Evolutionary conservation across 192 early-diverging fungal species (phyloP).

Genomic region (Gorgonomyces haynaldii): DNA sequence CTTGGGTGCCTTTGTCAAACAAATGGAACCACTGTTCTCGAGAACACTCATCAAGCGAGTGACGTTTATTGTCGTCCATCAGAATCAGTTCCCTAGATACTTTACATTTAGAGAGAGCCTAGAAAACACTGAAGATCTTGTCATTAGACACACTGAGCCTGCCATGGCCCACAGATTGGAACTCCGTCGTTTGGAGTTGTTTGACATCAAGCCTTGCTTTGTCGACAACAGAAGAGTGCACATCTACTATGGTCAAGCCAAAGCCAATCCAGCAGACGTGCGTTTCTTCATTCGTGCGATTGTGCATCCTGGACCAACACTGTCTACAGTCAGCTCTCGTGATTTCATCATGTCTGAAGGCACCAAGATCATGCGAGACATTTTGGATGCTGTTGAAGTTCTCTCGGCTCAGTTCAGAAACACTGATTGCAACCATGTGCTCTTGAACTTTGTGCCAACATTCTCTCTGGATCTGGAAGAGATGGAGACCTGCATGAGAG

Average conservation of each 20-base stretch:
- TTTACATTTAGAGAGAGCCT: slow-evolving; percentile 89
- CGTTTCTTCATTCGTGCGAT: slow-evolving; percentile 97
- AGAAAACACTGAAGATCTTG: slow-evolving; percentile 78
- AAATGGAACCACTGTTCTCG: slow-evolving; percentile 50
- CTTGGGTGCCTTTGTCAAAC: slow-evolving; percentile 52
- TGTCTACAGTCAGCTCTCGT: slow-evolving; percentile 69
- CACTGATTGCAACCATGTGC: slow-evolving; percentile 97
- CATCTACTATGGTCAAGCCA: slow-evolving; percentile 89
- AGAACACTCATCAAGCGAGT: slow-evolving; percentile 72
- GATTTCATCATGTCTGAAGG: slow-evolving; percentile 93
- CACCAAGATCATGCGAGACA: slow-evolving; percentile 86
- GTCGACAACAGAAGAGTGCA: slow-evolving; percentile 90
- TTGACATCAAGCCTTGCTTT: slow-evolving; percentile 92
- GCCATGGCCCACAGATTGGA: slow-evolving; percentile 97
- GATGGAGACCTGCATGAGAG: slow-evolving; percentile 72
- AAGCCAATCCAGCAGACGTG: slow-evolving; percentile 86
- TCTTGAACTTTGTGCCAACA: slow-evolving; percentile 96
- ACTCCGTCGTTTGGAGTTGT: slow-evolving; percentile 81
- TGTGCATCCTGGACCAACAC: slow-evolving; percentile 87
- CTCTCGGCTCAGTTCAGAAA: slow-evolving; percentile 82
- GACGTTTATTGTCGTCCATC: slow-evolving; percentile 77
- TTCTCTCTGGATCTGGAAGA: slow-evolving; percentile 78
- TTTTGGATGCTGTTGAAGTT: slow-evolving; percentile 89
- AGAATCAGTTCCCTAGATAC: slow-evolving; percentile 77
- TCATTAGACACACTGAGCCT: slow-evolving; percentile 97